These are phyloP conservation scores for Filosporella fistucella DNA, from an alignment of 495 filamentous ascomycete genomes.

Conservation along the genomic window DNA sequence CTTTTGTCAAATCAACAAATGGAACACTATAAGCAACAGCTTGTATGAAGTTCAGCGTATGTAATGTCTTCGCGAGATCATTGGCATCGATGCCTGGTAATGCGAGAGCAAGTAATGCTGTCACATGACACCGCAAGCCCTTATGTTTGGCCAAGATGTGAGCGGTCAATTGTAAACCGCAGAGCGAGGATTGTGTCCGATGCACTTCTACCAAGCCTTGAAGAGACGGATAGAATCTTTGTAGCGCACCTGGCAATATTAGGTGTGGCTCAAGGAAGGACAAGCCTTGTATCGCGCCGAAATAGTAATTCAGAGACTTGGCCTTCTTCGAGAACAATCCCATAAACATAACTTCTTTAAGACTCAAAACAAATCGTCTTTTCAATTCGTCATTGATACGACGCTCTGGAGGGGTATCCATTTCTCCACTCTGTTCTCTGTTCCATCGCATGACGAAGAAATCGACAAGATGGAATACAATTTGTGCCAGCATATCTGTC, in stretches of 20 bases:
- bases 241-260: slow-evolving; percentile 88
- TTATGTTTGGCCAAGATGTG: slow-evolving; percentile 86
- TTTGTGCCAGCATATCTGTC: slow-evolving; percentile 85
- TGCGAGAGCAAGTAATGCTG: slow-evolving; percentile 83
- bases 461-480: slow-evolving; percentile 90
- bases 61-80: slow-evolving; percentile 92
- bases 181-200: slow-evolving; percentile 88
- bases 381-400: slow-evolving; percentile 76
- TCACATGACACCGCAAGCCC: slow-evolving; percentile 92
- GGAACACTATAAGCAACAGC: slow-evolving; percentile 92
- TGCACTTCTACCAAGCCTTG: slow-evolving; percentile 97
- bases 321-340: slow-evolving; percentile 94
- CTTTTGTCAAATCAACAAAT: slow-evolving; percentile 74
- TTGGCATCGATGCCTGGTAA: slow-evolving; percentile 97
- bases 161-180: slow-evolving; percentile 83
- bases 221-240: slow-evolving; percentile 94
- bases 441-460: slow-evolving; percentile 99
- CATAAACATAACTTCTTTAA: slow-evolving; percentile 96
- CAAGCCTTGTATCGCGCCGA: slow-evolving; percentile 83
- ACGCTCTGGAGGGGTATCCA: slow-evolving; percentile 76
- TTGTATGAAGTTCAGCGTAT: slow-evolving; percentile 92
- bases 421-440: slow-evolving; percentile 84
- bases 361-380: slow-evolving; percentile 81
- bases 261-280: slow-evolving; percentile 88
- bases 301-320: slow-evolving; percentile 83